Percentiles rank a stretch among this genome's conserved stretches.
These are phyloP conservation scores for Nepenthes alata DNA, from an alignment of 179 eudicot species.

Conservation along the genomic window DNA sequence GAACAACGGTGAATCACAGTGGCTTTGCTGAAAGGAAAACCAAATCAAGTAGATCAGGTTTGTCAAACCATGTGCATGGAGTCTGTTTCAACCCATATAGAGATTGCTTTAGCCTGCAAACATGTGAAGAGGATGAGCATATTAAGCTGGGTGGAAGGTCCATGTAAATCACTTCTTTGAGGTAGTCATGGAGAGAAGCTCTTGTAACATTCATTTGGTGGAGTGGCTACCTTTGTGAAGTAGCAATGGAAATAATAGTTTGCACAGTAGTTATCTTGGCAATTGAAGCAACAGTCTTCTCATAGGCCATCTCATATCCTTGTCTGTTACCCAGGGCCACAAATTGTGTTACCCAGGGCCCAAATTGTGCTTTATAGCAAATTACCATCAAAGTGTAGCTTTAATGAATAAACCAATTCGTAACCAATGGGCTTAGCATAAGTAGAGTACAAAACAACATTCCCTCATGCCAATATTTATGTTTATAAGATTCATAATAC, in stretches of 20 bases:
- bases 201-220: background rate
- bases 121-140: background rate
- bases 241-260: background rate
- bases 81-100: conserved; percentile 2
- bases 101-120: background rate
- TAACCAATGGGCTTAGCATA: no score
- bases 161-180: background rate
- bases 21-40: background rate
- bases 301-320: background rate
- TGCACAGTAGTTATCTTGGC: background rate
- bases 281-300: background rate
- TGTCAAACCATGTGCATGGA: background rate
- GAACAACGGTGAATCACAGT: background rate
- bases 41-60: background rate
- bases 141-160: background rate
- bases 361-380: background rate
- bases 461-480: no score
- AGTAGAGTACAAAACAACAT: no score
- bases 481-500: no score
- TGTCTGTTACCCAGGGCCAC: background rate
- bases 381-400: no score
- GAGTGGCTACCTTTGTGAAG: background rate
- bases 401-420: no score
- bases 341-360: background rate
- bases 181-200: background rate